A percentile compares a stretch with the other conserved stretches of the same genome.
These are phyloP conservation scores for Talaromyces albobiverticillius DNA, from an alignment of 2,329 filamentous ascomycete genomes.

Conservation along the genomic window DNA sequence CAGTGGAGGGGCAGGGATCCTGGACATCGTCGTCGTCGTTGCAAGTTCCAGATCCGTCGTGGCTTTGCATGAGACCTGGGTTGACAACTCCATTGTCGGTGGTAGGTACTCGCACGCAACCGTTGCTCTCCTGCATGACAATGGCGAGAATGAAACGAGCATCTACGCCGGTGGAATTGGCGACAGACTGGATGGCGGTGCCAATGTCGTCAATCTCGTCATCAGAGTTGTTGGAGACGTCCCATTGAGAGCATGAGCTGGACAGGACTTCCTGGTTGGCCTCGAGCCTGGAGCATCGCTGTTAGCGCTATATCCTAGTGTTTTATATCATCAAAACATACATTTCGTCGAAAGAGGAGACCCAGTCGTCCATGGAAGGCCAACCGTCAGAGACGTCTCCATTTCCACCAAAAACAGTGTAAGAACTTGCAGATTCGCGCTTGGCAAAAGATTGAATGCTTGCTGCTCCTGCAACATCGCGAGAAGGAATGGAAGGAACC, in stretches of 20 bases:
- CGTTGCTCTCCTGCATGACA: conserved; percentile 40
- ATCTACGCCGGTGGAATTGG: conserved; percentile 28
- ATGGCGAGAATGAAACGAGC: conserved; percentile 39
- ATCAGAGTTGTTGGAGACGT: conserved; percentile 16
- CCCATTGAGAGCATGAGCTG: conserved; percentile 6
- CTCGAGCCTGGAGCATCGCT: conserved; percentile 9
- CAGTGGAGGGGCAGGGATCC: conserved; percentile 8
- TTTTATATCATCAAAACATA: no score
- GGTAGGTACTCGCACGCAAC: conserved; percentile 37
- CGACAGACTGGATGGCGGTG: conserved; percentile 29
- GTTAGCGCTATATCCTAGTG: no score
- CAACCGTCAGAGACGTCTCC: conserved; percentile 23
- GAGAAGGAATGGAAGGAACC: conserved; percentile 14
- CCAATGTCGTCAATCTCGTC: conserved; percentile 23
- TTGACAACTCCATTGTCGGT: conserved; percentile 38
- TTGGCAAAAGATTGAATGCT: conserved; percentile 7
- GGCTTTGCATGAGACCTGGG: conserved; percentile 41
- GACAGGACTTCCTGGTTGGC: conserved; percentile 10
- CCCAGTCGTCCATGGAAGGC: conserved; percentile 28
- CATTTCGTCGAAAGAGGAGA: conserved; percentile 16
- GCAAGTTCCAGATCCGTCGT: conserved; percentile 34
- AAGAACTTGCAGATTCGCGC: conserved; percentile 5
- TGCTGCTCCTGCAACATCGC: conserved; percentile 6
- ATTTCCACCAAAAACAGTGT: conserved; percentile 14
- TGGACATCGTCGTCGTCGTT: conserved; percentile 20